Base-by-base conservation (phyloP, 306 rosid species). In the Ceratonia siliqua region DNA sequence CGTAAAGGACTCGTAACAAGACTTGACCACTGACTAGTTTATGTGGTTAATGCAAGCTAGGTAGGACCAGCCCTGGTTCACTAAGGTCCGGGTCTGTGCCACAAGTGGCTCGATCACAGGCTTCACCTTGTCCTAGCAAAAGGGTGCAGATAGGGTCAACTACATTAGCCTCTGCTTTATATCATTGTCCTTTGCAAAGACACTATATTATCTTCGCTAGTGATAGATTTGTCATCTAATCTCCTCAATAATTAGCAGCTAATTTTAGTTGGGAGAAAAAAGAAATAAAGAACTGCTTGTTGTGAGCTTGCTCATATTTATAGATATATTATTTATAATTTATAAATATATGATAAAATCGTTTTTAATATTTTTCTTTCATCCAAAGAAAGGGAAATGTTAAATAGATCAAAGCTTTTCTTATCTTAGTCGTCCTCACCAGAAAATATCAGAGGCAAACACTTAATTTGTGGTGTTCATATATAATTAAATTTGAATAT, bases 81-180 rank as follows among this genome's bases (percentile, higher is more conserved):
- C 6, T 50, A 56, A 10, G 67, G 76, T 73, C 58, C 53, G 42
- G 69, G 65, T 68, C 41, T 27, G 14, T 2, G 30, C 86, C 75
- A 79, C 85, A 86, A 81, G 73, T 78, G 81, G 73, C 53, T 71
- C 59, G 66, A 82, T 78, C 80, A 76, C 46, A 36, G 8, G 53
- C 80, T 72, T 30, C 13, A 7, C 50, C 72, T 28, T 84, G 87
- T 78, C 88, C 58, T 64, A 58, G 21, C 13, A 32, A 8, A 50
- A 61, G 86, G 89, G 90, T 32, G 43, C 91, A 86, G n/a, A 65
- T 64, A 63, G 90, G 93, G 88, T 77, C 86, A 79, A 41, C 7
- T 63, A 35, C 65, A 64, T 73, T 59, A 38, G 53, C 75, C 32
- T 30, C 32, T 45, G 18, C 76, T 80, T 75, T 74, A 21, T 52